Conservation (phyloP, 495 filamentous ascomycete genomes). For the Lindgomyces ingoldianus region DNA sequence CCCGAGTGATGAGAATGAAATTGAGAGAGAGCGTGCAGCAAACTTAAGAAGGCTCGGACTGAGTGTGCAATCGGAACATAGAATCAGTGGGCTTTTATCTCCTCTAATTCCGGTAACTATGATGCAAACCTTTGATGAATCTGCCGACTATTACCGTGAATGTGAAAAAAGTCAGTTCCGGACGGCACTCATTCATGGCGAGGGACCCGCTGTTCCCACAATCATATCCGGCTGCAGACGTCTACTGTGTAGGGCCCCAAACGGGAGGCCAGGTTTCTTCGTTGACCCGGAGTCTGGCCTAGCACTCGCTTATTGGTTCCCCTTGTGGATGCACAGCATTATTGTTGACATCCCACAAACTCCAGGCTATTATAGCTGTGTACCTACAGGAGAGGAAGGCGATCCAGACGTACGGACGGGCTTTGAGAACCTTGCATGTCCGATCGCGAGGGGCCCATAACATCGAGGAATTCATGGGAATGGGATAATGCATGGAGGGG, state of each 20-base stretch:
- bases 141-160: not conserved
- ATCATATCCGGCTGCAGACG: not conserved
- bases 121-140: too few relatives aligned
- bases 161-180: not conserved
- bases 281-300: not conserved
- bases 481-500: too few relatives aligned
- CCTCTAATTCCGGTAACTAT: not conserved
- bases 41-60: not conserved
- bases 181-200: not conserved
- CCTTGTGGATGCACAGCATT: not conserved
- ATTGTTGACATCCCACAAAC: slow-evolving; percentile 4
- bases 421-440: too few relatives aligned
- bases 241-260: too few relatives aligned
- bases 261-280: not conserved
- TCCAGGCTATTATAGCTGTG: too few relatives aligned
- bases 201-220: not conserved
- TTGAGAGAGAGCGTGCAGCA: not conserved
- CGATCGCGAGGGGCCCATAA: too few relatives aligned
- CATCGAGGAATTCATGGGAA: too few relatives aligned
- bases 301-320: too few relatives aligned
- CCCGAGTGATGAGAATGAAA: not conserved
- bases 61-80: not conserved
- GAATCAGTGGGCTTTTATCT: not conserved
- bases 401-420: too few relatives aligned
- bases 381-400: too few relatives aligned